Conservation (phyloP, 192 early-diverging fungal species). For the Spinellus fusiger region DNA sequence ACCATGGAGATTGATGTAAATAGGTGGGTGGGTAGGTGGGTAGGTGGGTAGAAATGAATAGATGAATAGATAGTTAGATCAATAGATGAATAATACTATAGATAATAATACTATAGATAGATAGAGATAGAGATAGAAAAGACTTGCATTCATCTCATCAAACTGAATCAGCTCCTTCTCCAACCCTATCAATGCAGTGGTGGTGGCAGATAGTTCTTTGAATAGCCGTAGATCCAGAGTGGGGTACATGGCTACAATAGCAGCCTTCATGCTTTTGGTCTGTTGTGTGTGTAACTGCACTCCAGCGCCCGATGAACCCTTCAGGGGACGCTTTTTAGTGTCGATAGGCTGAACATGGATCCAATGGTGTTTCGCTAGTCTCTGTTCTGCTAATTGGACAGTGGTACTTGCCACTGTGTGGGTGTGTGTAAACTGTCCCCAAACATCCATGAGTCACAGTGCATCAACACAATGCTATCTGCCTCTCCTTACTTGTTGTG, state of each 20-base stretch:
- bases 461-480: neutral
- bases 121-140: neutral
- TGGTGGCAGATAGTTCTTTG: conserved; percentile 56
- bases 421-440: conserved; percentile 11
- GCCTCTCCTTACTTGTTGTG: neutral
- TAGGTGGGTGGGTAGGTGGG: too few relatives aligned
- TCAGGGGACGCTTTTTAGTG: too few relatives aligned
- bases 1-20: too few relatives aligned
- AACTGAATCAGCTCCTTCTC: conserved; percentile 64
- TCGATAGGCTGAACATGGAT: conserved; percentile 28
- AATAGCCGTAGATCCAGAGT: conserved; percentile 32
- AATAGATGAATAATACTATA: neutral
- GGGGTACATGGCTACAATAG: conserved; percentile 7
- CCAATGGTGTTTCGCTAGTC: conserved; percentile 11
- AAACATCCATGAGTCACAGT: neutral
- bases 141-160: conserved; percentile 68
- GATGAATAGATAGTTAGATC: neutral
- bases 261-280: conserved; percentile 23
- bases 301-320: too few relatives aligned
- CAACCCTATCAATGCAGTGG: conserved; percentile 40
- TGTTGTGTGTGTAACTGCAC: neutral
- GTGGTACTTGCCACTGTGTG: conserved; percentile 14
- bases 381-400: neutral
- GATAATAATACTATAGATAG: neutral
- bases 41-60: neutral